phyloP scores from a whole-genome alignment of 2,329 filamentous ascomycete species.

The Biscogniauxia marginata region DNA sequence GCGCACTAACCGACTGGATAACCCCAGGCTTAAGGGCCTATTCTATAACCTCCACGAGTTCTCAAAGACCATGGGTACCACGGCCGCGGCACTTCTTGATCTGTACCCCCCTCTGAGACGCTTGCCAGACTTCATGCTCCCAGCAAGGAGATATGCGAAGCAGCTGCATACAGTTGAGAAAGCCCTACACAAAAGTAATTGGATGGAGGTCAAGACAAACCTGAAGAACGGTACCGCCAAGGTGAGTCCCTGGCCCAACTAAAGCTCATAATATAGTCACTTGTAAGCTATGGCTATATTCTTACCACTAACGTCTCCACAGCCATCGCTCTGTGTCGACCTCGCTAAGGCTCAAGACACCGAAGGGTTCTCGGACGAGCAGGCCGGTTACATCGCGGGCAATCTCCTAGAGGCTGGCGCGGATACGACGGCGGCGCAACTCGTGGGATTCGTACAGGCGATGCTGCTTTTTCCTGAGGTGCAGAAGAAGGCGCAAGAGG shows the following conservation, averaged over 20 bases:
- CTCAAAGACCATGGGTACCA: conserved; percentile 23
- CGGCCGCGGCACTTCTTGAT: conserved; percentile 20
- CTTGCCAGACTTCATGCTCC: conserved; percentile 15
- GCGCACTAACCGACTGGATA: conserved; percentile 38
- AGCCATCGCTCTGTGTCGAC: conserved; percentile 29
- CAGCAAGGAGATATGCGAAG: conserved; percentile 16
- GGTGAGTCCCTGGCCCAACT: conserved; percentile 4
- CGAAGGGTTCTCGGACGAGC: conserved; percentile 34
- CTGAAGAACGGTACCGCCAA: conserved; percentile 23
- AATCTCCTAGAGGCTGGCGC: conserved; percentile 34
- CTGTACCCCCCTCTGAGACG: conserved; percentile 18
- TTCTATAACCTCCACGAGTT: conserved; percentile 23
- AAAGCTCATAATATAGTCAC: not conserved
- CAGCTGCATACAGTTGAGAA: conserved; percentile 18
- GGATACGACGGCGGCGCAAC: conserved; percentile 41
- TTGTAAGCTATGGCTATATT: not conserved
- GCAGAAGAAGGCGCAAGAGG: conserved; percentile 47
- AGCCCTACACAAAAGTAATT: conserved; percentile 19
- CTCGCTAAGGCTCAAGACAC: conserved; percentile 30
- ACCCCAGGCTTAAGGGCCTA: conserved; percentile 32
- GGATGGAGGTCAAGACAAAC: conserved; percentile 23
- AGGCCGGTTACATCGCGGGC: conserved; percentile 34
- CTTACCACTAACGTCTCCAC: not conserved
- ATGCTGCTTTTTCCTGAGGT: conserved; percentile 49
- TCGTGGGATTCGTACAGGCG: conserved; percentile 47